Evolutionary conservation across 2,329 filamentous ascomycete genomes (phyloP), one percentile per base, ranked within the genome.

Genomic region (Apiospora koreana): DNA sequence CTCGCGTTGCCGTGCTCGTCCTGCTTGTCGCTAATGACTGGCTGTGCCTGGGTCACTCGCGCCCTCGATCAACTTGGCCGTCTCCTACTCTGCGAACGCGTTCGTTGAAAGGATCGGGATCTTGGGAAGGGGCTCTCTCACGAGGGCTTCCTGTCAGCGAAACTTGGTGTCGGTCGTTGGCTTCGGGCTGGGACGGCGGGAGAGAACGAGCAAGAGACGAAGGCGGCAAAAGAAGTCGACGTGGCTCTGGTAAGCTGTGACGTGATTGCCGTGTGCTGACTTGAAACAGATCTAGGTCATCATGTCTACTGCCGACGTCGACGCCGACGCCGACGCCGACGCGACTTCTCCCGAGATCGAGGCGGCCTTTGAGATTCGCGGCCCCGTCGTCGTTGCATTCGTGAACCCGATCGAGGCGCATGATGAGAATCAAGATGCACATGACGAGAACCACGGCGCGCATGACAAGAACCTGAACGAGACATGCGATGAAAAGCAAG

Each of bases 11-110:
- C 65, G 65, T 67, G 65, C 65, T 21, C 28, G 65, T 50, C 43
- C 45, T 67, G 65, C 65, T 46, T 46, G 64, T 67, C 43, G 28
- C 23, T 43, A 14, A 67, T 31, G 43, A 35, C 42, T 31, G 65
- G 35, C 18, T 64, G 3, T 43, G 3, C 14, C 41, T 12, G 35
- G 64, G 64, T 66, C 64, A 45, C 43, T 28, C 65, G 65, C 65
- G 43, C 65, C 65, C 43, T 67, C 65, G 65, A 67, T 67, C 65
- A 67, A 25, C 25, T 50, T 66, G 64, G 65, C 65, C 65, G 65
- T 3, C 65, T 67, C 65, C 65, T 38, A 67, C 65, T 67, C 65
- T 8, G 3, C 65, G 65, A 46, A 67, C 43, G 65, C 16, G 43
- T 67, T 46, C 43, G 65, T 9, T 28, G 65, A 67, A 67, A 48